Evolutionary conservation across 2,329 filamentous ascomycete genomes (phyloP).

Genomic region (Epichloe aotearoae): DNA sequence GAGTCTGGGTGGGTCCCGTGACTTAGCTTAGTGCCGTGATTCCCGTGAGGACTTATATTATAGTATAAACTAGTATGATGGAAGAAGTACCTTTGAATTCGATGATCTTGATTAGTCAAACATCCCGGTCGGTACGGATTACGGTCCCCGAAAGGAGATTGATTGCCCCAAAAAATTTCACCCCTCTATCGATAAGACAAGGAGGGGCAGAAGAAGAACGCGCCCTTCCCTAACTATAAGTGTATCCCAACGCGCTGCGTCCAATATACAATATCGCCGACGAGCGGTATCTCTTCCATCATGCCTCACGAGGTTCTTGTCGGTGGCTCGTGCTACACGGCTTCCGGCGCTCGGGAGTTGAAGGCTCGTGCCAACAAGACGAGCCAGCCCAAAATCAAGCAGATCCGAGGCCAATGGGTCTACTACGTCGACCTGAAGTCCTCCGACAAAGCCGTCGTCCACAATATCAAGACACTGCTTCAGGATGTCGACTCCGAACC

Average conservation of each 20-base stretch:
- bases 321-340: constrained; percentile 36
- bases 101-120: no score
- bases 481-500: constrained; percentile 23
- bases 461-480: constrained; percentile 33
- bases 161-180: constrained; percentile 10
- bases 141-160: no score
- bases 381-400: constrained; percentile 29
- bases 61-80: no score
- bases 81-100: no score
- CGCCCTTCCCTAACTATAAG: not conserved
- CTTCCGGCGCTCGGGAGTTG: constrained; percentile 30
- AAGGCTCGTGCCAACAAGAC: constrained; percentile 30
- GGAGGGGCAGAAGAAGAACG: constrained; percentile 7
- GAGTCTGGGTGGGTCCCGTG: no score
- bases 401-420: constrained; percentile 41
- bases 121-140: no score
- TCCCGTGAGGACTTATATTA: no score
- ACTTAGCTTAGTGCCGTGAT: no score
- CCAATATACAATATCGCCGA: not conserved
- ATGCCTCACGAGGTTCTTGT: constrained; percentile 25
- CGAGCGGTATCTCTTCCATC: constrained; percentile 8
- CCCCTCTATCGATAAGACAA: constrained; percentile 9
- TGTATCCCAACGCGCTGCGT: not conserved
- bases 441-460: constrained; percentile 28
- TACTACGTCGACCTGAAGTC: constrained; percentile 54